These are phyloP conservation scores for Citrullus mucosospermus DNA, from an alignment of 306 rosid species.

Conservation along the genomic window DNA sequence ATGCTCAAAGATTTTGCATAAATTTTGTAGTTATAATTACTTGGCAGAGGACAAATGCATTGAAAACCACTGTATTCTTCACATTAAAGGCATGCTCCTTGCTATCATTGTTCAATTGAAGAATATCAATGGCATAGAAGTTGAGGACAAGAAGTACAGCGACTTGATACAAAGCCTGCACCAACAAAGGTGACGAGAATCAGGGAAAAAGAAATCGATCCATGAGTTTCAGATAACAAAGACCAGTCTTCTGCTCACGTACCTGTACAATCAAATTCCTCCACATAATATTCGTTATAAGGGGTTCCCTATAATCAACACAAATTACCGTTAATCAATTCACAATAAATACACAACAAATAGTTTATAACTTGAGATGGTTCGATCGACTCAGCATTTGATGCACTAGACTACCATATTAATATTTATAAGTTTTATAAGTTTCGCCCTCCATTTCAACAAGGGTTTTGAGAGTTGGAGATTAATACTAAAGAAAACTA, in stretches of 20 bases:
- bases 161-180: conserved; percentile 79
- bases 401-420: too few relatives aligned
- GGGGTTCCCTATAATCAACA: conserved; percentile 68
- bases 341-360: not conserved
- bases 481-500: too few relatives aligned
- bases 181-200: not conserved
- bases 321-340: not conserved
- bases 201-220: not conserved
- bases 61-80: conserved; percentile 81
- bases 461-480: too few relatives aligned
- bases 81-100: conserved; percentile 21
- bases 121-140: conserved; percentile 47
- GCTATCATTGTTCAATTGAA: conserved; percentile 19
- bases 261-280: conserved; percentile 89
- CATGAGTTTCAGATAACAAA: not conserved
- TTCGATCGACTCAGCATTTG: too few relatives aligned
- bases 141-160: conserved; percentile 62
- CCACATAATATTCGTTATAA: conserved; percentile 96
- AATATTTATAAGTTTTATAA: too few relatives aligned
- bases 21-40: conserved; percentile 27
- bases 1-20: not conserved
- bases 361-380: too few relatives aligned
- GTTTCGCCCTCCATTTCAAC: too few relatives aligned
- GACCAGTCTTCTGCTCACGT: not conserved
- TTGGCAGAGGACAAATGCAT: conserved; percentile 86